phyloP scores from a whole-genome alignment of 2,329 filamentous ascomycete species.

The Thielaviopsis musarum region DNA sequence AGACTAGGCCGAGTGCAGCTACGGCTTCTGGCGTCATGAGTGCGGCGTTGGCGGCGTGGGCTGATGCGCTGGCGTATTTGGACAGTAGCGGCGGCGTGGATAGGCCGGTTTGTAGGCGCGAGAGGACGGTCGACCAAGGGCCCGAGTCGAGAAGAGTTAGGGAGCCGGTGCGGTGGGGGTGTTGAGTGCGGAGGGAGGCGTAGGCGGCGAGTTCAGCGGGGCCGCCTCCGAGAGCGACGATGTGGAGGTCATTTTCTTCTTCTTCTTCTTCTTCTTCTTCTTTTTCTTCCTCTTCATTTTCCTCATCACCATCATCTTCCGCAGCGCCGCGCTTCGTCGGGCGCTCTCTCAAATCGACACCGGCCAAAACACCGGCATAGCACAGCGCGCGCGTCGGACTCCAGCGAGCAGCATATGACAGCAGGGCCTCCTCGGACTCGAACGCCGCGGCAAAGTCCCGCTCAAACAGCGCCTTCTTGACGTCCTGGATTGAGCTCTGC shows the following conservation, averaged over 20 bases:
- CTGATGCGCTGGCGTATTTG: conserved; percentile 33
- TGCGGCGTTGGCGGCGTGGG: conserved; percentile 27
- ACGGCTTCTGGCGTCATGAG: conserved; percentile 23
- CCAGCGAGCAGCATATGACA: conserved; percentile 80
- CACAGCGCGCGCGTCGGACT: conserved; percentile 72
- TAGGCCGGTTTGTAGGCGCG: conserved; percentile 39
- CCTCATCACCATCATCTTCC: neutral
- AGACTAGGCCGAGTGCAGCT: conserved; percentile 21
- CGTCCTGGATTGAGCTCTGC: conserved; percentile 48
- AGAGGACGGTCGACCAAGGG: conserved; percentile 51
- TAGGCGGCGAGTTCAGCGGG: conserved; percentile 45
- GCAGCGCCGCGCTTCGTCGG: neutral
- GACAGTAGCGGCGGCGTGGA: conserved; percentile 33
- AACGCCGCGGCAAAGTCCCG: conserved; percentile 76
- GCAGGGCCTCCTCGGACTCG: conserved; percentile 49
- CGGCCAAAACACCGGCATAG: conserved; percentile 45
- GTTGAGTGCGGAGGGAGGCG: conserved; percentile 24
- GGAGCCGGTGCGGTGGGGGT: conserved; percentile 17
- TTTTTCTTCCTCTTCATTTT: conserved; percentile 5
- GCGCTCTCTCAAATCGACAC: neutral
- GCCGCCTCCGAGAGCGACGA: conserved; percentile 38
- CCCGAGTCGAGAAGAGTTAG: conserved; percentile 67
- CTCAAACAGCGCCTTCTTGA: conserved; percentile 74
- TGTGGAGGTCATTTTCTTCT: conserved; percentile 17
- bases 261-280: neutral